Evolutionary conservation across 2,329 filamentous ascomycete species (phyloP), one percentile per base, ranked within the genome.

Genomic region (Xylariaceae sp.): DNA sequence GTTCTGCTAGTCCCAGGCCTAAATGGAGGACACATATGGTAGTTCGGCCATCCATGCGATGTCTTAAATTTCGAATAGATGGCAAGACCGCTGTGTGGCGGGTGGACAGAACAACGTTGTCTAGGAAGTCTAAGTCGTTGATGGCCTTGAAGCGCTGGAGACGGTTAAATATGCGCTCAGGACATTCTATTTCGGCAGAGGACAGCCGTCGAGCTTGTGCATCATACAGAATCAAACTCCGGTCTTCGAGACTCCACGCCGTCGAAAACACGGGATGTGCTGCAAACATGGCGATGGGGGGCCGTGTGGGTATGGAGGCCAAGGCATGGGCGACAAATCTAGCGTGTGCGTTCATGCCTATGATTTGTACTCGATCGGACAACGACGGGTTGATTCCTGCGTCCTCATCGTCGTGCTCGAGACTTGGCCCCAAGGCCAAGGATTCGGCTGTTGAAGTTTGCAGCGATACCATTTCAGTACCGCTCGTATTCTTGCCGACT

Each of bases 1-100:
- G 80, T 47, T 97, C 91, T n/a, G 90, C 76, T 1, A 90, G 75
- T 0, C 94, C 92, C 70, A 97, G 81, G 1, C 91, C 90, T 59
- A 92, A 88, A 54, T 90, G 87, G 53, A 95, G 70, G 53, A 95
- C 80, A 56, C 88, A 83, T 6, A 96, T 79, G 0, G 89, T 88
- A 1, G 87, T 89, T 31, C 83, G 74, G 2, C 79, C 74, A 43
- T 80, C 77, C n/a, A 70, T 67, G 45, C 57, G 60, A 37, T 63
- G 45, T 37, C 57, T 55, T 43, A 67, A 53, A 42, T n/a, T 3
- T n/a, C 47, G n/a, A 4, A 70, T 45, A 11, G 57, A 56, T 3
- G 60, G 58, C 3, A 63, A 7, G 1, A 63, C 29, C 2, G 62
- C 60, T 12, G 46, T 35, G 3, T 59, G 40, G 2, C 29, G 6